Conservation (phyloP, 768 basidiomycete species). For the Dioszegia hungarica region DNA sequence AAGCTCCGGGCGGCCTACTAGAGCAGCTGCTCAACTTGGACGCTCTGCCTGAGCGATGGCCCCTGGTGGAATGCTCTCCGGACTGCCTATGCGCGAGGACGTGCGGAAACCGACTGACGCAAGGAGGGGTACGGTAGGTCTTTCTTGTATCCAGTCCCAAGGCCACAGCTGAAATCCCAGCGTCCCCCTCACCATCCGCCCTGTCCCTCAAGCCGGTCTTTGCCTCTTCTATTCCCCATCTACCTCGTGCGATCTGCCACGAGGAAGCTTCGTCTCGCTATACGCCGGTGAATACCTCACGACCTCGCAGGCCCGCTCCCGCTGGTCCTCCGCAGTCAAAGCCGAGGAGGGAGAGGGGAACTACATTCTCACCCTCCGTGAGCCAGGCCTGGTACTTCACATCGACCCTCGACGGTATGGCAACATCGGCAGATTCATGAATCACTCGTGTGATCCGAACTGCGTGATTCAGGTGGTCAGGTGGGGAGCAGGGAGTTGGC, state of each 20-base stretch:
- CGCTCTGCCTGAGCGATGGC: constrained; percentile 37
- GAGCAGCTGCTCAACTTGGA: constrained; percentile 27
- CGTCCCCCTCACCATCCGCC: constrained; percentile 9
- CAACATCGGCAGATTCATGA: constrained; percentile 46
- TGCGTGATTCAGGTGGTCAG: constrained; percentile 42
- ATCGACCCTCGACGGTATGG: constrained; percentile 44
- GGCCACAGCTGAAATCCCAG: constrained; percentile 4
- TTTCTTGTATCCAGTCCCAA: too few relatives aligned
- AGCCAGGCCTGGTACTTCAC: constrained; percentile 25
- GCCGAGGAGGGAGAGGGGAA: constrained; percentile 25
- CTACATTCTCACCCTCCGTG: constrained; percentile 43
- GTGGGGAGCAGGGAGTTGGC: constrained; percentile 36
- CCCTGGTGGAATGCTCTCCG: constrained; percentile 46
- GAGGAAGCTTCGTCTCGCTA: constrained; percentile 43
- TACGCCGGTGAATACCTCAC: constrained; percentile 48
- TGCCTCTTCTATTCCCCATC: constrained; percentile 33
- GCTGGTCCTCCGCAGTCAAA: constrained; percentile 14
- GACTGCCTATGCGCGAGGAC: constrained; percentile 26
- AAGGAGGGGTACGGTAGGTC: constrained; percentile 35
- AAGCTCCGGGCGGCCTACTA: not conserved
- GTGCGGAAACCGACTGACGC: constrained; percentile 39
- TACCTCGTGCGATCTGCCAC: not conserved
- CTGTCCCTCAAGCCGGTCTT: constrained; percentile 21
- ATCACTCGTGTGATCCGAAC: constrained; percentile 48
- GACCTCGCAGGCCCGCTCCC: constrained; percentile 23